phyloP scores from a whole-genome alignment of 176 grass and related monocot species.

The Phragmites australis region DNA sequence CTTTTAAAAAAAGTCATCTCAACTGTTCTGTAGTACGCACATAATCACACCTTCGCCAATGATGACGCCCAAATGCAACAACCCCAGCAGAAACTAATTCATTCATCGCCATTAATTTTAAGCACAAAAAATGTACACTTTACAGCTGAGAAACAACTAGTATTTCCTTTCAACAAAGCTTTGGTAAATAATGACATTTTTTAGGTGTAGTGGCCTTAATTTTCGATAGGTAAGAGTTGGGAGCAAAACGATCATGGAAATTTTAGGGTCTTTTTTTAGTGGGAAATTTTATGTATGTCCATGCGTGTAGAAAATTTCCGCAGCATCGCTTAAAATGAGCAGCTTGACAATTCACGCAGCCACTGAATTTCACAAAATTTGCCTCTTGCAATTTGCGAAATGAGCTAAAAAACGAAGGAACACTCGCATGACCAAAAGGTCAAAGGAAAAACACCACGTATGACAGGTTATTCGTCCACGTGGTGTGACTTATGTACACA shows the following conservation, averaged over 20 bases:
- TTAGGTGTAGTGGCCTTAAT: not conserved
- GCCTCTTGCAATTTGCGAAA: not conserved
- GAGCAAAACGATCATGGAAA: not conserved
- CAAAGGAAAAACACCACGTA: not conserved
- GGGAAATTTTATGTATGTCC: not conserved
- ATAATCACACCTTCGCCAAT: not conserved
- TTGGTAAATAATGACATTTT: not conserved
- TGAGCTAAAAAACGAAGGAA: conserved; percentile 26
- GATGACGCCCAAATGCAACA: not conserved
- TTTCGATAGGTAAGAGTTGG: not conserved
- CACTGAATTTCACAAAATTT: conserved; percentile 5
- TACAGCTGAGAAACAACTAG: not conserved
- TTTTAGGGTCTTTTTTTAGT: no score
- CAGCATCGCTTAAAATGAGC: not conserved
- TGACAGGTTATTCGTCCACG: conserved; percentile 34
- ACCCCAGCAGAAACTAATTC: not conserved
- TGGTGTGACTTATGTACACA: conserved; percentile 48
- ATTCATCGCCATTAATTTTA: no score
- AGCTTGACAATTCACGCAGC: not conserved
- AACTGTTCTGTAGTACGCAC: not conserved
- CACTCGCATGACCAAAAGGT: not conserved
- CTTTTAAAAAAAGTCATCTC: no score
- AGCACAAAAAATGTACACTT: not conserved
- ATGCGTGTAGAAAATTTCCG: not conserved
- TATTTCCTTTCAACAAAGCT: not conserved